Base-by-base conservation (phyloP, 1,284 basidiomycete genomes). In the Golubevia sp. region DNA sequence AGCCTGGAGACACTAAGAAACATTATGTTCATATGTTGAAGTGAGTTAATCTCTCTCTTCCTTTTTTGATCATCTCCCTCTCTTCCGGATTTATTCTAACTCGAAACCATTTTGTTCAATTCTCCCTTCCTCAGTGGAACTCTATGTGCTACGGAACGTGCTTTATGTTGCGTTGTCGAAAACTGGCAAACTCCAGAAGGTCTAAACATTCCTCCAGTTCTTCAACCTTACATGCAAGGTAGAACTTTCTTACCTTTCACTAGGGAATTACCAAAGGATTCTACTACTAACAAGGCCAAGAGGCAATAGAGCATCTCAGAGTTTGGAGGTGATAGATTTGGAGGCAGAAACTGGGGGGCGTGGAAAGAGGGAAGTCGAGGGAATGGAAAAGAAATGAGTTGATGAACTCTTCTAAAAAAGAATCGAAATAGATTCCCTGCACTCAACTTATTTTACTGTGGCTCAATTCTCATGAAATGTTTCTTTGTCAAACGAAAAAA, bases 151-250 rank as follows among this genome's bases (percentile, higher is more conserved):
- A 98, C 96, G 0, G 93, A 97, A 85, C 91, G 96, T 51, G 93
- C 96, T 0, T 86, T 99, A 26, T 98, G 96, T 86, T 98, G 97
- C 85, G 79, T 99, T 55, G 96, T 94, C n/a, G 96, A 99, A 86
- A 99, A 99, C 85, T 95, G 95, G 84, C 97, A 99, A 86, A 98
- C 94, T 0, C 88, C 91, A 0, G 94, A 97, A 90, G 96, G 96
- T 55, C 86, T 98, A 66, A 87, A 89, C 64, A 91, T 99, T 80
- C 96, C 96, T 5, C 91, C 94, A 80, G 90, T 89, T 0, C 88
- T 98, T 38, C 89, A 90, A 70, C 93, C 94, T 52, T 98, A 98
- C 85, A 95, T 99, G 93, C 91, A 93, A 80, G 96, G 96, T 2
- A 89, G 95, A 20, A 91, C 93, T 20, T 97, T 97, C 86, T 83